These are phyloP conservation scores for Limonium bicolor DNA, from an alignment of 148 eudicot species.

Conservation along the genomic window DNA sequence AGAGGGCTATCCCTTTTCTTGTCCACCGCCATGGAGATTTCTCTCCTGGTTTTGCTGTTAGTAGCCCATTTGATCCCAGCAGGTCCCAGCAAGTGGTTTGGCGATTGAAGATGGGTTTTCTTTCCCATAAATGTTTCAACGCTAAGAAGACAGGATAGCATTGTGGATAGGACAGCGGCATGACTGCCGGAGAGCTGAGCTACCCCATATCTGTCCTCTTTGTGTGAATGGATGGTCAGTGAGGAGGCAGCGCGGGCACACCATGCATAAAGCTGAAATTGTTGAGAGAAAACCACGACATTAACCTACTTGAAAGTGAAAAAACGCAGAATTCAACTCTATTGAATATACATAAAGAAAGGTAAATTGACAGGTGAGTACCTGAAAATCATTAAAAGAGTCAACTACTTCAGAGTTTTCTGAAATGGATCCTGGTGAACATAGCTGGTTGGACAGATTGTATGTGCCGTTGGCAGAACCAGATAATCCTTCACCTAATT, in stretches of 20 bases:
- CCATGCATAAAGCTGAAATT: conserved; percentile 68
- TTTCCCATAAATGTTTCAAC: conserved; percentile 90
- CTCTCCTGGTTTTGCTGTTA: conserved; percentile 49
- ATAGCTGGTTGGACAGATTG: conserved; percentile 53
- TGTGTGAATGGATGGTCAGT: conserved; percentile 64
- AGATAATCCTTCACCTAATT: conserved; percentile 46
- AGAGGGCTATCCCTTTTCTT: conserved; percentile 54
- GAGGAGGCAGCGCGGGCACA: conserved; percentile 65
- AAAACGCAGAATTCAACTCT: no score
- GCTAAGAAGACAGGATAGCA: conserved; percentile 60
- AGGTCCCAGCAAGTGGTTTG: conserved; percentile 32
- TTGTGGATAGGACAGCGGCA: conserved; percentile 50
- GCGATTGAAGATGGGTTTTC: conserved; percentile 58
- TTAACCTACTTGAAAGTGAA: neutral
- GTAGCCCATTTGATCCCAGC: conserved; percentile 87
- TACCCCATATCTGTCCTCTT: conserved; percentile 84
- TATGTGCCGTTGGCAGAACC: conserved; percentile 30
- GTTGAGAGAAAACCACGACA: neutral
- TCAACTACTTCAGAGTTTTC: conserved; percentile 35
- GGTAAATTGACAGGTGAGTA: conserved; percentile 7
- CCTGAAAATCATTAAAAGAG: conserved; percentile 72
- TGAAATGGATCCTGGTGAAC: conserved; percentile 29
- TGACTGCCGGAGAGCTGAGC: conserved; percentile 96
- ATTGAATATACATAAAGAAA: no score
- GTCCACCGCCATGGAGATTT: conserved; percentile 25